A percentile compares a stretch with the other conserved stretches of the same genome.
Conservation (phyloP, 805 yeast genomes). For the Barnettozyma sucrosica region DNA sequence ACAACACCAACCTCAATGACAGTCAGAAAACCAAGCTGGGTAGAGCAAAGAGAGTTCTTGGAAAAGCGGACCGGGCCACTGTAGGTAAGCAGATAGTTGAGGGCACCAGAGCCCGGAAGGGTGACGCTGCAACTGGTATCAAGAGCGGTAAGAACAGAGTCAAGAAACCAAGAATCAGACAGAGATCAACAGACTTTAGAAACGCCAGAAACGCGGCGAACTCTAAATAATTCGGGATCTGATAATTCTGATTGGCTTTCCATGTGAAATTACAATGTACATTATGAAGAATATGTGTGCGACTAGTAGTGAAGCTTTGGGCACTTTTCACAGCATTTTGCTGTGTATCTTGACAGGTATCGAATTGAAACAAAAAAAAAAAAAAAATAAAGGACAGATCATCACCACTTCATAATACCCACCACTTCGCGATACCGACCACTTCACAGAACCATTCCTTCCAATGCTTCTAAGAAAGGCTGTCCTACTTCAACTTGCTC, state of each 20-base stretch:
- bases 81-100: constrained; percentile 57
- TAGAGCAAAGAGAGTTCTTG: constrained; percentile 68
- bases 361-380: background rate
- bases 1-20: constrained; percentile 40
- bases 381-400: background rate
- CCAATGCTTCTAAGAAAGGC: background rate
- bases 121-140: constrained; percentile 53
- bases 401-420: too few relatives aligned
- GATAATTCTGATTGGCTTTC: too few relatives aligned
- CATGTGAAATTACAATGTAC: background rate
- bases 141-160: constrained; percentile 48
- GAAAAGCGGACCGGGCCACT: constrained; percentile 72
- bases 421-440: too few relatives aligned
- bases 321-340: background rate
- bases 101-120: constrained; percentile 75
- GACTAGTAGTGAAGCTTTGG: background rate
- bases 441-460: background rate
- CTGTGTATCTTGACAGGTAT: background rate
- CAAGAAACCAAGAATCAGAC: constrained; percentile 41
- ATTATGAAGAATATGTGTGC: background rate
- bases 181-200: constrained; percentile 39
- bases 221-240: background rate
- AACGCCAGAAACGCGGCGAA: constrained; percentile 18
- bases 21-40: constrained; percentile 74
- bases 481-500: background rate